A percentile compares a stretch with the other conserved stretches of the same genome.
Evolutionary conservation across 2,329 filamentous ascomycete genomes (phyloP).

Genomic region (Fusarium tupiense): DNA sequence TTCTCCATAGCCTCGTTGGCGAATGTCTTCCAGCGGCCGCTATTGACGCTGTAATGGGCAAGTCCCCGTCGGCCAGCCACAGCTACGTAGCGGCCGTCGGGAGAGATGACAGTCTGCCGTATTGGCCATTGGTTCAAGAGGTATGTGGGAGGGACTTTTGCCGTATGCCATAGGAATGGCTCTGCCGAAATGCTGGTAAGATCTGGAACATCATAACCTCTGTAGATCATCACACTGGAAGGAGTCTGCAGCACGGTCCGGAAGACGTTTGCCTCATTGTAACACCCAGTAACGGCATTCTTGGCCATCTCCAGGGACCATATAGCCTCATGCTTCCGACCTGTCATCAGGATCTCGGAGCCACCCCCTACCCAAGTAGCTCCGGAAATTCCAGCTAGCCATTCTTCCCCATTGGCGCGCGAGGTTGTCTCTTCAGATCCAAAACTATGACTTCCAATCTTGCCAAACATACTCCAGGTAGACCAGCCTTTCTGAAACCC

Average conservation of each 20-base stretch:
- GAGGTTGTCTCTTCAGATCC: conserved; percentile 72
- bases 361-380: conserved; percentile 90
- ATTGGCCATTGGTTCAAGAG: conserved; percentile 95
- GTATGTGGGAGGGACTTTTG: conserved; percentile 85
- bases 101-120: conserved; percentile 83
- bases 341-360: conserved; percentile 82
- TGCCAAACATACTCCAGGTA: conserved; percentile 97
- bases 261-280: conserved; percentile 89
- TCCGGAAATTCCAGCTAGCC: conserved; percentile 81
- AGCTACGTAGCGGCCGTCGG: conserved; percentile 92
- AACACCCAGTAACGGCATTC: conserved; percentile 92
- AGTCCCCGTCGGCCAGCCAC: conserved; percentile 93
- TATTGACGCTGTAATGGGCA: conserved; percentile 94
- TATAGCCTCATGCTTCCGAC: conserved; percentile 76
- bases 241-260: conserved; percentile 90
- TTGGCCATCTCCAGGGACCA: conserved; percentile 93
- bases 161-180: conserved; percentile 92
- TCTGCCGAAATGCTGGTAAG: conserved; percentile 92
- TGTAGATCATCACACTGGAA: conserved; percentile 88
- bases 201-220: conserved; percentile 91
- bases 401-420: conserved; percentile 77
- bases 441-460: conserved; percentile 87
- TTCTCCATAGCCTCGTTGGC: conserved; percentile 82
- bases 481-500: conserved; percentile 95
- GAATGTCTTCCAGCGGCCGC: conserved; percentile 96